Evolutionary conservation across 139 green algal species (phyloP).

Genomic region (Volvox reticuliferus): DNA sequence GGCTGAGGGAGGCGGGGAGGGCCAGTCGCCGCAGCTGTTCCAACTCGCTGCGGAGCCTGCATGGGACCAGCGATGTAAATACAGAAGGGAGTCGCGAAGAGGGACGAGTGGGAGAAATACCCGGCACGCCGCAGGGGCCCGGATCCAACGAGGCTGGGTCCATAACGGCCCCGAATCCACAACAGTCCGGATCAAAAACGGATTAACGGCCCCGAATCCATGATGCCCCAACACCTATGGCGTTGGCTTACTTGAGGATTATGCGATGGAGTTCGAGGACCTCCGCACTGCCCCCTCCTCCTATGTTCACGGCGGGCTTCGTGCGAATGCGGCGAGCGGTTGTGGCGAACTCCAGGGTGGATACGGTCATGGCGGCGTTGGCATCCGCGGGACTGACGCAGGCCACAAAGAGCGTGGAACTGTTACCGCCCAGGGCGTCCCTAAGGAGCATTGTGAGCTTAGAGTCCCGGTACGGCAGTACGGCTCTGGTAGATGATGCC

Average conservation of each 20-base stretch:
- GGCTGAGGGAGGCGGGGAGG: neutral
- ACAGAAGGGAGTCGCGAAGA: neutral
- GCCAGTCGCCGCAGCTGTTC: conserved; percentile 20
- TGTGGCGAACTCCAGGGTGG: conserved; percentile 70
- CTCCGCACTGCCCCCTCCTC: conserved; percentile 69
- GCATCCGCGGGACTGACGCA: conserved; percentile 82
- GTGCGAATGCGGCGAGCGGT: conserved; percentile 87
- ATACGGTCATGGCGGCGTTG: conserved; percentile 81
- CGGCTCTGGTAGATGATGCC: neutral
- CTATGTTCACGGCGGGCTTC: conserved; percentile 72
- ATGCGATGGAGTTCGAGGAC: conserved; percentile 40
- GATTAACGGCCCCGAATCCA: too few relatives aligned
- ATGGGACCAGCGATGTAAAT: neutral
- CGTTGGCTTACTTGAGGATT: neutral
- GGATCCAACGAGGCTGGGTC: too few relatives aligned
- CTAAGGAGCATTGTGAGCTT: conserved; percentile 95
- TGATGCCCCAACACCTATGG: too few relatives aligned
- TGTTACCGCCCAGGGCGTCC: conserved; percentile 80
- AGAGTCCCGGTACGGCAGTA: conserved; percentile 80
- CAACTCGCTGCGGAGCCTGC: conserved; percentile 18
- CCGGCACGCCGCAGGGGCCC: too few relatives aligned
- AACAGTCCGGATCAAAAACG: too few relatives aligned
- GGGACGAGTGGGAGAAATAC: neutral
- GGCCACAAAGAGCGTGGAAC: conserved; percentile 87
- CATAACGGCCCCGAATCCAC: too few relatives aligned